Percentiles rank a stretch among this genome's conserved stretches.
phyloP scores from a whole-genome alignment of 805 yeast species.

The Komagataella pastoris region DNA sequence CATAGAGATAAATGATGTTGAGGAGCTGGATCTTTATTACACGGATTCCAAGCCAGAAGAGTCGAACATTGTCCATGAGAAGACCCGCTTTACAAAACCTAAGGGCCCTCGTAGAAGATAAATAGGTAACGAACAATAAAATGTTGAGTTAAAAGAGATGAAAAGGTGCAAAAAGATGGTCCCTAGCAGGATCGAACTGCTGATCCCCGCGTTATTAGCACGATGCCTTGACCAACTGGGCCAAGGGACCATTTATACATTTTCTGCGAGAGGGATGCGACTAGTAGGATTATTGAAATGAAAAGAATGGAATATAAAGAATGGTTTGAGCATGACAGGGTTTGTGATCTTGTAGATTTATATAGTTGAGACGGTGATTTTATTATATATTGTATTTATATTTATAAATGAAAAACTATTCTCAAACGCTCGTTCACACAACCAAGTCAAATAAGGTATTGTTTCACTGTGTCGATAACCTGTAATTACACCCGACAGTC shows the following conservation, averaged over 20 bases:
- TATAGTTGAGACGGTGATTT: too few species aligned
- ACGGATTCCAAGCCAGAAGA: slow-evolving; percentile 4
- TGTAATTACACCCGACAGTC: too few species aligned
- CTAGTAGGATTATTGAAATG: background rate
- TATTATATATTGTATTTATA: too few species aligned
- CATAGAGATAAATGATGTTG: slow-evolving; percentile 63
- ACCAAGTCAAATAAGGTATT: too few species aligned
- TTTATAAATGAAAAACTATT: too few species aligned
- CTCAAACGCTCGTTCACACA: too few species aligned
- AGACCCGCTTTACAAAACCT: slow-evolving; percentile 42
- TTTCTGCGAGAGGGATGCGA: background rate
- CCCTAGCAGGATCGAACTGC: slow-evolving; percentile 87
- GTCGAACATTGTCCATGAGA: slow-evolving; percentile 6
- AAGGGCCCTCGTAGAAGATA: slow-evolving; percentile 54
- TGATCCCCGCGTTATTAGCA: slow-evolving; percentile 45
- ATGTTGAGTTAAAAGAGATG: background rate
- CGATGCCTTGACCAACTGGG: slow-evolving; percentile 33
- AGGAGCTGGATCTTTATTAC: slow-evolving; percentile 43
- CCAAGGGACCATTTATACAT: slow-evolving; percentile 18
- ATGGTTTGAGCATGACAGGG: too few species aligned
- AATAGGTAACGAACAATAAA: background rate
- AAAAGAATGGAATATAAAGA: too few species aligned
- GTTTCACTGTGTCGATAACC: too few species aligned
- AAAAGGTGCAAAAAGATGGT: slow-evolving; percentile 24
- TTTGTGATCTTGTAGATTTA: too few species aligned